Base-by-base conservation (phyloP, 805 yeast genomes). In the Zygoascus biomembranicola region DNA sequence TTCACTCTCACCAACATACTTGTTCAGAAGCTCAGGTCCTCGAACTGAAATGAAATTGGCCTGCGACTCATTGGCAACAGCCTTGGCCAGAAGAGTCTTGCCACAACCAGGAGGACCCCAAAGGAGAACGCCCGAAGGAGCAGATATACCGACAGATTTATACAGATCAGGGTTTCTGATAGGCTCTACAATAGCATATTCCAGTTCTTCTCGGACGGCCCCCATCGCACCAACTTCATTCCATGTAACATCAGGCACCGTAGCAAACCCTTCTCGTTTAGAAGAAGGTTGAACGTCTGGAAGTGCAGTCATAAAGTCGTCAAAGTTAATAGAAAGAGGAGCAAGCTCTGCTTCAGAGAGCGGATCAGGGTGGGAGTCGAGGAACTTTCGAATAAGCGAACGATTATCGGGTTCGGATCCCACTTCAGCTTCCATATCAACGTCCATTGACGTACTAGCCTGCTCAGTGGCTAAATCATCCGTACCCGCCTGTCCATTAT, bases 31-130 rank as follows among this genome's bases (percentile, higher is more conserved):
- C 68, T 92, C 99, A 0, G 99, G 99, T 1, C 99, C 99, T 58
- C 95, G 85, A 32, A 94, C 90, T 10, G 96, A 87, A 41, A 94
- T 94, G 69, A 94, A 94, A 66, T 94, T 94, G 11, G 98, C 98
- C 51, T 95, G 78, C 0, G 97, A 89, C 69, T 94, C 98, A 66
- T 92, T 92, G 10, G 99, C 99, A 2, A 94, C 98, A 1, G 99
- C 99, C 64, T 94, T 94, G 9, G 56, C 56, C 66, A 94, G 79
- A 67, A 94, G 76, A 3, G 99, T 94, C 77, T 94, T 94, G 90
- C 99, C 99, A 57, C 98, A 94, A 87, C 99, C 99, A 2, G 99
- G 99, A 1, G 99, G 99, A 0, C 99, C 99, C 99, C 99, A 94
- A 76, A 94, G 78, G 26, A 94, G 72, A 1, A 94, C 99, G 54